Evolutionary conservation across 2,329 filamentous ascomycete species (phyloP), one percentile per base, ranked within the genome.

Genomic region (Elsinoe necatrix): DNA sequence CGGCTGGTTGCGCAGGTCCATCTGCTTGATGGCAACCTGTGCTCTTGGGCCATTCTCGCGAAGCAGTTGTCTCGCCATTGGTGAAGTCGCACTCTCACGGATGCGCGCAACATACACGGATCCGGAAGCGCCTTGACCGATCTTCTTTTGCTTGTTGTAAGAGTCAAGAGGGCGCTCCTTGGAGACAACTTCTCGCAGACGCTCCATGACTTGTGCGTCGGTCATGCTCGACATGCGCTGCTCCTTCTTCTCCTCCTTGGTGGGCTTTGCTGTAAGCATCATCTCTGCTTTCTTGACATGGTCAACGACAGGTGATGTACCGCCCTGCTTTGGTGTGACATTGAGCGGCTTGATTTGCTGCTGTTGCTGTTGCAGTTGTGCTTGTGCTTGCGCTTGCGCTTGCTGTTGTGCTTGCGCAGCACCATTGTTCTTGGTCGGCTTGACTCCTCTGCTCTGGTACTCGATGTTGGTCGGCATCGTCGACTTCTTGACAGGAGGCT

Each of bases 111-210:
- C 92, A 67, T 98, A 98, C 48, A 98, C 93, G 20, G 92, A 97
- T 58, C 93, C 93, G 60, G 93, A 98, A 57, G 93, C 93, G 73
- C 93, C 93, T 71, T 98, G 93, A 18, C 93, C 93, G 71, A 98
- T 97, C 80, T 98, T 98, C 81, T 96, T 96, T 74, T 97, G 93
- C 77, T 98, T 98, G 67, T 91, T 92, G 76, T 98, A 98, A 21
- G 91, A 95, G 63, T 95, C 78, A 65, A 95, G 87, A 55, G 93
- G 93, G 68, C 95, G 91, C 59, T 95, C 90, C 71, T 95, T 95
- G 61, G 91, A 96, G 1, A 98, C 93, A 6, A 93, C 92, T 63
- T 95, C 89, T 68, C 91, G 87, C 55, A 98, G 80, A 69, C 90
- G 93, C 62, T 89, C 86, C 93, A 98, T 98, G 57, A 98, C 93